phyloP scores from a whole-genome alignment of 768 basidiomycete genomes.

The Rhodotorula diobovata region DNA sequence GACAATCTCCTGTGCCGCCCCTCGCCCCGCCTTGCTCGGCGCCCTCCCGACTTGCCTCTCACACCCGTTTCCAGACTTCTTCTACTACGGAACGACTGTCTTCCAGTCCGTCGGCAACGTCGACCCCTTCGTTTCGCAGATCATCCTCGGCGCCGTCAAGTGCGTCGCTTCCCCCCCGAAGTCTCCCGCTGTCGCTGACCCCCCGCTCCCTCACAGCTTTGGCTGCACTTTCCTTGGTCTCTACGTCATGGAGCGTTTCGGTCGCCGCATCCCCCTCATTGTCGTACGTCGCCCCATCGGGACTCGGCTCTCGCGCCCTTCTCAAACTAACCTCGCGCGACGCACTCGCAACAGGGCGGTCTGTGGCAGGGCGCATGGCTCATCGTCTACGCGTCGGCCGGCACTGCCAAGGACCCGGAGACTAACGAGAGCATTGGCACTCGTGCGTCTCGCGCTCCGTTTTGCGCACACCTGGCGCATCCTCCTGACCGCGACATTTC shows the following conservation, averaged over 20 bases:
- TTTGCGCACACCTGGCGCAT: background rate
- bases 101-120: slow-evolving; percentile 58
- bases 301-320: background rate
- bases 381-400: slow-evolving; percentile 68
- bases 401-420: slow-evolving; percentile 59
- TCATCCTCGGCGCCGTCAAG: slow-evolving; percentile 70
- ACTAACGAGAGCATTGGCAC: slow-evolving; percentile 56
- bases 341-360: slow-evolving; percentile 45
- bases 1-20: too few relatives aligned
- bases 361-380: slow-evolving; percentile 68
- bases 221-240: slow-evolving; percentile 51
- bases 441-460: slow-evolving; percentile 47
- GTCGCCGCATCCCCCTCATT: slow-evolving; percentile 62
- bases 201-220: too few relatives aligned
- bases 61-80: slow-evolving; percentile 40
- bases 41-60: background rate
- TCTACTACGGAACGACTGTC: slow-evolving; percentile 60
- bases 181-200: background rate
- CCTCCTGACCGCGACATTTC: background rate
- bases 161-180: slow-evolving; percentile 46
- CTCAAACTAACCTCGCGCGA: background rate
- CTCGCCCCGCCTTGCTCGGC: too few relatives aligned
- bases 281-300: slow-evolving; percentile 49
- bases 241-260: slow-evolving; percentile 65
- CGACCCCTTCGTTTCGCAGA: slow-evolving; percentile 67